These are phyloP conservation scores for Solanum bulbocastanum DNA, from an alignment of 257 asterid genomes.

Conservation along the genomic window DNA sequence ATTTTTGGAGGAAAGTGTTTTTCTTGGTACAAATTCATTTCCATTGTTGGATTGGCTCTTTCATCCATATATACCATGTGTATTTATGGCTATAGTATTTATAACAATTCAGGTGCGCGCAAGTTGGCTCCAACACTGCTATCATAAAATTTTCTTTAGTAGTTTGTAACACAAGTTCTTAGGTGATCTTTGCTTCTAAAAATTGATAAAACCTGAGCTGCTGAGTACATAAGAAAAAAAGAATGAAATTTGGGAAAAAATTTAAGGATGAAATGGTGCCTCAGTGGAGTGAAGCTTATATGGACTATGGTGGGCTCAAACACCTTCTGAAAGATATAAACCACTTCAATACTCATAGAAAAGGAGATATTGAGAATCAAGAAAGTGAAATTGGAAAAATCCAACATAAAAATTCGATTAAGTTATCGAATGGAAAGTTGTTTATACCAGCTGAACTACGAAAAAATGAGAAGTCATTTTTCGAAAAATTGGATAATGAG, in stretches of 20 bases:
- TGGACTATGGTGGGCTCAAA: constrained; percentile 13
- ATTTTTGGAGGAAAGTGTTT: background rate
- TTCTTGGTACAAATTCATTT: background rate
- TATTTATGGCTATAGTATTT: background rate
- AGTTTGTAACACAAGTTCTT: background rate
- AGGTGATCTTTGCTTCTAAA: background rate
- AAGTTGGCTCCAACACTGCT: background rate
- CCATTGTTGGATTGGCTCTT: background rate
- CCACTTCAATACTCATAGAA: background rate
- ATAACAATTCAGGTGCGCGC: background rate
- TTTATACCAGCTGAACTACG: constrained; percentile 9
- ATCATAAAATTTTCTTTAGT: too few species aligned
- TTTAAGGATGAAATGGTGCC: constrained; percentile 39
- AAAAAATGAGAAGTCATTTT: constrained; percentile 25
- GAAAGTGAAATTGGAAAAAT: background rate
- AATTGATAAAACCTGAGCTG: background rate
- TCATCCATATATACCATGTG: background rate
- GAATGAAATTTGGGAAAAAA: constrained; percentile 45
- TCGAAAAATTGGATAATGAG: constrained; percentile 31
- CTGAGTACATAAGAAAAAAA: background rate
- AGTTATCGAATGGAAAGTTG: background rate
- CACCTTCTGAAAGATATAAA: background rate
- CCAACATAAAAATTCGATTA: background rate
- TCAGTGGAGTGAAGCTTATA: constrained; percentile 47
- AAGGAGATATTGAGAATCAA: background rate